These are phyloP conservation scores for Lachnum nothofagi DNA, from an alignment of 2,329 filamentous ascomycete genomes.

Conservation along the genomic window DNA sequence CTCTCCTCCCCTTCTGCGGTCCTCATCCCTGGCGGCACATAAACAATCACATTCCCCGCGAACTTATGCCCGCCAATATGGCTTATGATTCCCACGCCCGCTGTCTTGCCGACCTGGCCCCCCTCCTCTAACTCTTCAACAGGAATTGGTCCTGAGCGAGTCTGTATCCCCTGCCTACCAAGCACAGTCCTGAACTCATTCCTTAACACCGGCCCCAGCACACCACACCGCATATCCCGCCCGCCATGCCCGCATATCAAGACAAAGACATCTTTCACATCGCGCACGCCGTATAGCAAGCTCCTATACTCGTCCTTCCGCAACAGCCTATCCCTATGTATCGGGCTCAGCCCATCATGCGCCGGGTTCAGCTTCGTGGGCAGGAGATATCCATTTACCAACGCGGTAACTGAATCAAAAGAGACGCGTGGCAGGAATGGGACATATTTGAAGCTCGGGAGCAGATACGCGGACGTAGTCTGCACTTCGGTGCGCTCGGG, in stretches of 20 bases:
- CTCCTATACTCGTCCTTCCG: slow-evolving; percentile 49
- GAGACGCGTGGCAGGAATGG: slow-evolving; percentile 62
- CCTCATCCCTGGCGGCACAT: slow-evolving; percentile 57
- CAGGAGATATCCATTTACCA: slow-evolving; percentile 62
- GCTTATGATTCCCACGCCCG: slow-evolving; percentile 64
- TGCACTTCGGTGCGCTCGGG: slow-evolving; percentile 37
- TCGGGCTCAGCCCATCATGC: slow-evolving; percentile 53
- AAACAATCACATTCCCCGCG: slow-evolving; percentile 78
- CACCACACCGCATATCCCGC: slow-evolving; percentile 75
- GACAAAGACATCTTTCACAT: slow-evolving; percentile 65
- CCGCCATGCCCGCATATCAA: slow-evolving; percentile 84
- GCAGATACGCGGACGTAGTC: slow-evolving; percentile 64
- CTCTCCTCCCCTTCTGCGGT: slow-evolving; percentile 42
- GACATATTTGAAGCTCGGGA: slow-evolving; percentile 80
- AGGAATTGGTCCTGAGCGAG: slow-evolving; percentile 43
- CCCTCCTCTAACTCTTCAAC: slow-evolving; percentile 32
- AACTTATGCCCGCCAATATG: slow-evolving; percentile 84
- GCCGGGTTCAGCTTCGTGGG: slow-evolving; percentile 56
- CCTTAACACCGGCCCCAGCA: slow-evolving; percentile 68
- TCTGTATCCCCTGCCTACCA: slow-evolving; percentile 42
- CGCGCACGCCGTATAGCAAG: slow-evolving; percentile 52
- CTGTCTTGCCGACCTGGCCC: slow-evolving; percentile 35
- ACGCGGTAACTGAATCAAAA: slow-evolving; percentile 49
- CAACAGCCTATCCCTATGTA: slow-evolving; percentile 49
- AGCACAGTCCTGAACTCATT: slow-evolving; percentile 64